Base-by-base conservation (phyloP, 768 basidiomycete genomes). In the Sarcodon aspratus region DNA sequence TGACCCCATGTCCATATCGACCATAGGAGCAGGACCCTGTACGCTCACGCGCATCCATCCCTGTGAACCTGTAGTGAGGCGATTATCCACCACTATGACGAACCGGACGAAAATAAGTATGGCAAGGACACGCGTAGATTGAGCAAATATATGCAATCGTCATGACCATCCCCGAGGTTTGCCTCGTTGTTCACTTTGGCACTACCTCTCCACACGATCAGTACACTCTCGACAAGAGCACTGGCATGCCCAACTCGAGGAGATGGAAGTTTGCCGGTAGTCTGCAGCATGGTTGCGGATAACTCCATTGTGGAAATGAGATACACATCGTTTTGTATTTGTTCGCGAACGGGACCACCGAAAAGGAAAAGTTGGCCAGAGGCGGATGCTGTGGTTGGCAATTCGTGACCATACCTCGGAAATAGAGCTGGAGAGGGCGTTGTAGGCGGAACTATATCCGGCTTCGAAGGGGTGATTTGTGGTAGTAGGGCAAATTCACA, bases 201-300 rank as follows among this genome's bases (percentile, higher is more conserved):
- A 61, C 98, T 96, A 21, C 95, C 96, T 33, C 96, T 95, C 96
- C 96, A 99, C 3, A 97, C 85, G 52, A 98, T 87, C 51, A 99
- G 72, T 45, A 97, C 95, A 59, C 86, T 92, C 63, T 91, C 91
- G 50, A 98, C 92, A 45, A 97, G 79, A 7, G 95, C 95, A 63
- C 87, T 85, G 2, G 93, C 91, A 68, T 99, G 96, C 0, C 96
- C 95, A 15, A 98, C 94, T 54, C 96, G 73, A 0, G 91, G 81
- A 12, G 80, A 79, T 1, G 96, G 96, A 7, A 87, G 69, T 57
- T 94, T 89, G 6, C 96, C 96, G 10, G 74, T 78, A 0, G 94
- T 96, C 61, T 93, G 87, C 33, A 97, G 69, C 9, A 92, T 73
- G 9, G 80, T 81, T 7, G 90, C 85, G 12, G 85, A 77, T 50